A percentile compares a stretch with the other conserved stretches of the same genome.
phyloP scores from a whole-genome alignment of 352 stramenopile species.

The Phytopythium litorale region DNA sequence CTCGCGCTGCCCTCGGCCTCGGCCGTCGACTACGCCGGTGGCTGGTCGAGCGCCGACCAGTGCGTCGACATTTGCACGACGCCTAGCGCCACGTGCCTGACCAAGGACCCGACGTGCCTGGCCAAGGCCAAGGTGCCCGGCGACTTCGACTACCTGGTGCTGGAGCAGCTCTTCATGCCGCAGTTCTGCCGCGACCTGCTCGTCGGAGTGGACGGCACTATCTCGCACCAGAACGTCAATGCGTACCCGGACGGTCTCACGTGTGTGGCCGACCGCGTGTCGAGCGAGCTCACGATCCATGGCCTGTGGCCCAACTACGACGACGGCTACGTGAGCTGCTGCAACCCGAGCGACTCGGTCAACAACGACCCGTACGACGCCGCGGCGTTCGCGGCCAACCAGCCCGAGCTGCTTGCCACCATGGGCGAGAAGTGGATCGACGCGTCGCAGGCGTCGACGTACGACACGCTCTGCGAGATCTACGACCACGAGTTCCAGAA shows the following conservation, averaged over 20 bases:
- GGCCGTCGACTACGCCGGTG: conserved; percentile 54
- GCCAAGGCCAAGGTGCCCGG: conserved; percentile 58
- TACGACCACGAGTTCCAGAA: conserved; percentile 87
- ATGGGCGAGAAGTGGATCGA: conserved; percentile 72
- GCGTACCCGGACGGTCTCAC: conserved; percentile 50
- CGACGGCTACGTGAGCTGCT: conserved; percentile 67
- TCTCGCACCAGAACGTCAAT: conserved; percentile 80
- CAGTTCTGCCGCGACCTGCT: conserved; percentile 80
- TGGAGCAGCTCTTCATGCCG: conserved; percentile 77
- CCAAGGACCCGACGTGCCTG: conserved; percentile 39
- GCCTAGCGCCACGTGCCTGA: conserved; percentile 50
- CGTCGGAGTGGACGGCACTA: conserved; percentile 60
- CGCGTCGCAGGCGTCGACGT: conserved; percentile 40
- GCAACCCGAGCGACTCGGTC: conserved; percentile 55
- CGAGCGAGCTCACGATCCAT: conserved; percentile 68
- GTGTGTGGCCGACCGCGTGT: conserved; percentile 37
- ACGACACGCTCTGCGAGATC: conserved; percentile 71
- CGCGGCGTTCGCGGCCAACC: conserved; percentile 32
- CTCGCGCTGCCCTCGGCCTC: conserved; percentile 8
- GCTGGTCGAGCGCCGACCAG: conserved; percentile 45
- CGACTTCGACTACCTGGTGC: conserved; percentile 73
- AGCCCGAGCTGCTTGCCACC: conserved; percentile 38
- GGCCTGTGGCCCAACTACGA: conserved; percentile 78
- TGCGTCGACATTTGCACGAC: conserved; percentile 82
- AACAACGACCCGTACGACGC: conserved; percentile 61